Evolutionary conservation across 1,284 basidiomycete genomes (phyloP).

Genomic region (Ganoderma resinaceum): DNA sequence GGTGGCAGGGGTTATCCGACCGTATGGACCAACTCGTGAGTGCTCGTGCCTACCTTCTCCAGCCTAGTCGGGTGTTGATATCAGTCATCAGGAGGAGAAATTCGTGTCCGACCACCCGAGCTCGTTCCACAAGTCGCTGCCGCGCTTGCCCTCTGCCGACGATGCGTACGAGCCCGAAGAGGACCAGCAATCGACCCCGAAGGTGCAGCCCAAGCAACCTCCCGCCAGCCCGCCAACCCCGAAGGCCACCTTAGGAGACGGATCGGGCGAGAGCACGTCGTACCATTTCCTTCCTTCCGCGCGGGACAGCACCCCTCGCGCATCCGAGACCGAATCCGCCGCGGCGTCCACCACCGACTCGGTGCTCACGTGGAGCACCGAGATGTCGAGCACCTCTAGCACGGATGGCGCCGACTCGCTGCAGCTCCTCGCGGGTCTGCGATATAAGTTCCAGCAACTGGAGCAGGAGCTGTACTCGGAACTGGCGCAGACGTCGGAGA

Average conservation of each 20-base stretch:
- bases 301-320: constrained; percentile 7
- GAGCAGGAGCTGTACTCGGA: constrained; percentile 66
- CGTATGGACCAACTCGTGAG: constrained; percentile 67
- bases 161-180: constrained; percentile 49
- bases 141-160: constrained; percentile 62
- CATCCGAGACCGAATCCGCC: constrained; percentile 17
- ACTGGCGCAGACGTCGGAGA: constrained; percentile 52
- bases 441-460: constrained; percentile 61
- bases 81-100: constrained; percentile 49
- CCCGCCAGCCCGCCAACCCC: constrained; percentile 33
- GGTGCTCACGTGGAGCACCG: not conserved
- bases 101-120: constrained; percentile 42
- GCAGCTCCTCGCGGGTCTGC: constrained; percentile 55
- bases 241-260: not conserved
- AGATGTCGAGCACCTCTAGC: constrained; percentile 10
- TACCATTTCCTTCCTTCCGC: constrained; percentile 20
- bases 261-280: constrained; percentile 7
- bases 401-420: constrained; percentile 41
- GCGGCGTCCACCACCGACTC: constrained; percentile 19
- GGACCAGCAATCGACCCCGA: constrained; percentile 36
- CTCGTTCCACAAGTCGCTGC: constrained; percentile 53
- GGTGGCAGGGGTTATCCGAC: constrained; percentile 70
- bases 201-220: constrained; percentile 30
- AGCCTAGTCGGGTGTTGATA: not conserved
- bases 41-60: not conserved